Evolutionary conservation across 1,284 basidiomycete species (phyloP), one percentile per base, ranked within the genome.

Genomic region (Fomitopsis palustris): DNA sequence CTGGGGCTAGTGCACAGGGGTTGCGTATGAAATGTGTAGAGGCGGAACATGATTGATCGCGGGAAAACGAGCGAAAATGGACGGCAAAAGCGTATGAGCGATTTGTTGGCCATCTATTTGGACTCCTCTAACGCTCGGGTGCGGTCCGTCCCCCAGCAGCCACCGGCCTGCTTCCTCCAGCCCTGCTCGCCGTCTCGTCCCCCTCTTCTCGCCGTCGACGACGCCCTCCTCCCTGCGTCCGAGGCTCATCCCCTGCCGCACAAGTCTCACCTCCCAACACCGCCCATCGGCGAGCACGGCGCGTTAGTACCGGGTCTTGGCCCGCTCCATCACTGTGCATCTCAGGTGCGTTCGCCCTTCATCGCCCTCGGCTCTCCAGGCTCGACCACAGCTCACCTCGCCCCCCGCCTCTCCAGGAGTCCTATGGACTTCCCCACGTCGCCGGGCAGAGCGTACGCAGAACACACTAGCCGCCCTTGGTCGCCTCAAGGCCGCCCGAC

Each of bases 401-500:
- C 55, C 39, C 8, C 9, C 16, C 4, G 45, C 53, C 17, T 29
- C 57, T 64, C 60, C 35, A 60, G 61, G 62, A 64, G 65, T 63
- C 64, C 57, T 68, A 72, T 71, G 71, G 70, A 70, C 63, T 64
- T 68, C 60, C 65, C 66, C 53, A 61, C 64, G 51, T 65, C 65
- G 57, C 66, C 65, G 58, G 61, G 67, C 42, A 68, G 65, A 65
- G 69, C 59, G 47, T 67, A 61, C 61, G 61, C 60, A 62, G 68
- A 70, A 58, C 33, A 57, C 54, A 59, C 55, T 55, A 68, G 66
- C 56, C 70, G 70, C 64, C 62, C 72, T 54, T 79, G 78, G 77
- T 74, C 78, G 41, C 71, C 77, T 42, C 65, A 69, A 53, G 70
- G 72, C 60, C 74, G 75, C 49, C 75, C 77, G 39, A 74, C 78